A percentile compares a stretch with the other conserved stretches of the same genome.
These are phyloP conservation scores for Moesziomyces parantarcticus DNA, from an alignment of 1,284 basidiomycete genomes.

Conservation along the genomic window DNA sequence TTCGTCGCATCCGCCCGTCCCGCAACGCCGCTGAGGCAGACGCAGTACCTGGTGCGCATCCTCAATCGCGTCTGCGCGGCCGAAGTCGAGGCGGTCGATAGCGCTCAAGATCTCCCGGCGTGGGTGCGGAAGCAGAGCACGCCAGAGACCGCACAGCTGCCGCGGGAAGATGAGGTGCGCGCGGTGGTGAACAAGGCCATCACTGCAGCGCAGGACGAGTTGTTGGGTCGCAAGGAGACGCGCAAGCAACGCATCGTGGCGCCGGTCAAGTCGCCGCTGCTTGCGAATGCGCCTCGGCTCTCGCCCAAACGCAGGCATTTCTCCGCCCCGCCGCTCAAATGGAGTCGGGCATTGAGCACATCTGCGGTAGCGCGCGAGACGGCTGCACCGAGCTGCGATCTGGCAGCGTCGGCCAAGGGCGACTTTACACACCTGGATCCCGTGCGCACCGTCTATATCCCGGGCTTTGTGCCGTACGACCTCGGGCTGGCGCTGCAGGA, in stretches of 20 bases:
- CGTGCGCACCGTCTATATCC: slow-evolving; percentile 48
- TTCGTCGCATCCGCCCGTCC: slow-evolving; percentile 7
- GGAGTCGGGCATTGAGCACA: slow-evolving; percentile 12
- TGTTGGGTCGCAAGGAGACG: slow-evolving; percentile 12
- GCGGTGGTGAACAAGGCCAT: neutral
- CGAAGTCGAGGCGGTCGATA: slow-evolving; percentile 7
- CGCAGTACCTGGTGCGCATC: slow-evolving; percentile 35
- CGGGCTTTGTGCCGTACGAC: slow-evolving; percentile 61
- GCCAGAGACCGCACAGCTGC: too few species aligned
- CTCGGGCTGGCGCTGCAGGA: slow-evolving; percentile 63
- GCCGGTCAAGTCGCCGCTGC: neutral
- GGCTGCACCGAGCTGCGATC: slow-evolving; percentile 9
- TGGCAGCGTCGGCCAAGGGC: slow-evolving; percentile 17
- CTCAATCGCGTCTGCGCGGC: slow-evolving; percentile 33
- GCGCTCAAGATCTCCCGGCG: neutral
- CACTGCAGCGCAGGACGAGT: slow-evolving; percentile 11
- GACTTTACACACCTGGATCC: slow-evolving; percentile 32
- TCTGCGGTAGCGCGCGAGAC: neutral
- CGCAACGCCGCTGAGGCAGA: slow-evolving; percentile 18
- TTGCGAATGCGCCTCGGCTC: neutral
- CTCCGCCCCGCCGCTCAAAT: too few species aligned
- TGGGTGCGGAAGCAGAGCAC: slow-evolving; percentile 12
- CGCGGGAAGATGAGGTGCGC: neutral
- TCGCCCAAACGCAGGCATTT: slow-evolving; percentile 9
- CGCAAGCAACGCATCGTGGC: neutral